phyloP scores from a whole-genome alignment of 2,329 filamentous ascomycete genomes.

The Ceratocystis eucalypticola region DNA sequence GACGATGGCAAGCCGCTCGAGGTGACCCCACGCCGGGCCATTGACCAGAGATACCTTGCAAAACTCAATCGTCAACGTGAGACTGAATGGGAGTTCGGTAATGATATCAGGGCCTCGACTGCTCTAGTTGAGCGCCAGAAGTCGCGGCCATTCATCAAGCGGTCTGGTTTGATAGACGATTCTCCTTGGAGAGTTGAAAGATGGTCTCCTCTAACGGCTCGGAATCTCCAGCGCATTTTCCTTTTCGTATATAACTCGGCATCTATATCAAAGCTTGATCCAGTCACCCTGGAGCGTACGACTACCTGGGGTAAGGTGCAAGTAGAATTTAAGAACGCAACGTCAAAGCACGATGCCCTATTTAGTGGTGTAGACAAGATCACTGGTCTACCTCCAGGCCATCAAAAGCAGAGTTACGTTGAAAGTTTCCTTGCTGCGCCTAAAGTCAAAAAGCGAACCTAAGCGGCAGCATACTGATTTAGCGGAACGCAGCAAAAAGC shows the following conservation, averaged over 20 bases:
- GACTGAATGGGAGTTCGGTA: constrained; percentile 11
- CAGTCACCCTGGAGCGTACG: not conserved
- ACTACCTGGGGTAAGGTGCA: constrained; percentile 16
- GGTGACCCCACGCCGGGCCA: constrained; percentile 10
- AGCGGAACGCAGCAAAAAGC: too few species aligned
- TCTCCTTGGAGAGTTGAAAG: constrained; percentile 9
- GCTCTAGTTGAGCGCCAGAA: constrained; percentile 14
- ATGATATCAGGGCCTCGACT: constrained; percentile 8
- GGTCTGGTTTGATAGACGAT: constrained; percentile 12
- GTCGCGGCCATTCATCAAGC: constrained; percentile 14
- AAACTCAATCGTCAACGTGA: not conserved
- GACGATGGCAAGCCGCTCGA: constrained; percentile 14
- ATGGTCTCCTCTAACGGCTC: constrained; percentile 15
- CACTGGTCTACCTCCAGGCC: constrained; percentile 12
- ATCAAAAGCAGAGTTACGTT: constrained; percentile 3
- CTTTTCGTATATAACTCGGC: constrained; percentile 17
- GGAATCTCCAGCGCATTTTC: constrained; percentile 18
- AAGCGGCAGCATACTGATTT: too few species aligned
- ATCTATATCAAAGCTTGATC: constrained; percentile 15
- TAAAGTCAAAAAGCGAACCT: not conserved
- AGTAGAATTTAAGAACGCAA: not conserved
- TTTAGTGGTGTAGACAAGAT: constrained; percentile 10
- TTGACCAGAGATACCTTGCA: not conserved
- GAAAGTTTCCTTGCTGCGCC: not conserved
- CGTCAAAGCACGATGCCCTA: not conserved